These are phyloP conservation scores for Ophiocordyceps australis DNA, from an alignment of 2,329 filamentous ascomycete species.

Conservation along the genomic window DNA sequence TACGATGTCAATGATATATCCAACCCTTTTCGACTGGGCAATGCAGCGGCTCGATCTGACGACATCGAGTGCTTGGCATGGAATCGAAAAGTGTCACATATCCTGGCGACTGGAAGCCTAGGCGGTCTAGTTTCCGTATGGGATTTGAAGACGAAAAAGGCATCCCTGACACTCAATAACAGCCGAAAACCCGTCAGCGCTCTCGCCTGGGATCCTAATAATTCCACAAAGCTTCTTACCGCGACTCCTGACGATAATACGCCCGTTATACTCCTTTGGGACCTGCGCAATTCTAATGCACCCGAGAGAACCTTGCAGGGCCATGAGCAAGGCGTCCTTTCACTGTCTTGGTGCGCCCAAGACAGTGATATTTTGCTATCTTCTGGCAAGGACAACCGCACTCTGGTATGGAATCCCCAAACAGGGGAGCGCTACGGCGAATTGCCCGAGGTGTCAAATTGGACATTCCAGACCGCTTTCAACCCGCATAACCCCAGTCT, in stretches of 20 bases:
- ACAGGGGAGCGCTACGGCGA: constrained; percentile 78
- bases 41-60: constrained; percentile 72
- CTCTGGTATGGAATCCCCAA: constrained; percentile 89
- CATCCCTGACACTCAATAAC: constrained; percentile 88
- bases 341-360: constrained; percentile 86
- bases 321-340: constrained; percentile 89
- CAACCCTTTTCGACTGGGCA: constrained; percentile 78
- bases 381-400: constrained; percentile 91
- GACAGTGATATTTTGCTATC: constrained; percentile 81
- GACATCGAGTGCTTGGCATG: constrained; percentile 94
- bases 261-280: constrained; percentile 83
- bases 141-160: constrained; percentile 97
- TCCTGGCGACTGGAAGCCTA: constrained; percentile 81
- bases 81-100: constrained; percentile 97
- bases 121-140: constrained; percentile 95
- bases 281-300: constrained; percentile 87
- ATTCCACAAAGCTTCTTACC: constrained; percentile 84
- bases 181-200: constrained; percentile 88
- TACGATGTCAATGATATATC: constrained; percentile 84
- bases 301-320: constrained; percentile 76
- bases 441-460: constrained; percentile 96
- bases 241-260: constrained; percentile 79
- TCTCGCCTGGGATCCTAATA: constrained; percentile 93
- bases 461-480: constrained; percentile 92
- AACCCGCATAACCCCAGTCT: constrained; percentile 85